phyloP scores from a whole-genome alignment of 2,329 filamentous ascomycete species.

The Daldinia sp. region DNA sequence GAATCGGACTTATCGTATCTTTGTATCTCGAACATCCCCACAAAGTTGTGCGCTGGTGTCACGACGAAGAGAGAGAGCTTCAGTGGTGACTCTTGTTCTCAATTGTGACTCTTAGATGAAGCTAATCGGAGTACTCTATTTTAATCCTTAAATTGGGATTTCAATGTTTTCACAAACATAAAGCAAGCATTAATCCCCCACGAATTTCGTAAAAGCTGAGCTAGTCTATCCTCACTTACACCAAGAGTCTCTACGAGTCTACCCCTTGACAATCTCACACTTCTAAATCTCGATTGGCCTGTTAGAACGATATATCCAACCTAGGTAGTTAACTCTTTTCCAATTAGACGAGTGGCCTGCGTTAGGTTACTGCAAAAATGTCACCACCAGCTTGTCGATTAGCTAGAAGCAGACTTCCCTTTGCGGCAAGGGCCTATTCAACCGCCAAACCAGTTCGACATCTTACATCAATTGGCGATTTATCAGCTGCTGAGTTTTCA shows the following conservation, averaged over 20 bases:
- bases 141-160: background rate
- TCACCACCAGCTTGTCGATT: conserved; percentile 36
- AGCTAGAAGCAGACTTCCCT: conserved; percentile 25
- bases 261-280: background rate
- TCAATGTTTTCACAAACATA: background rate
- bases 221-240: background rate
- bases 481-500: conserved; percentile 80
- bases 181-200: too few relatives aligned
- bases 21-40: conserved; percentile 7
- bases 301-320: background rate
- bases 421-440: conserved; percentile 55
- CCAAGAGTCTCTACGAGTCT: background rate
- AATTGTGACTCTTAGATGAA: background rate
- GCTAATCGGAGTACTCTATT: background rate
- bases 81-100: conserved; percentile 21
- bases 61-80: conserved; percentile 8
- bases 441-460: conserved; percentile 68
- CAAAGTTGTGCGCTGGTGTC: conserved; percentile 10
- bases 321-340: background rate
- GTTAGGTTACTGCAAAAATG: conserved; percentile 29
- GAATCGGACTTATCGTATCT: background rate
- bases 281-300: background rate
- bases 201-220: background rate
- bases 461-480: conserved; percentile 89
- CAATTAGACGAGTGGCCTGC: background rate